Evolutionary conservation across 352 stramenopile genomes (phyloP), one percentile per base, ranked within the genome.

Genomic region (Aphanomyces cochlioides): DNA sequence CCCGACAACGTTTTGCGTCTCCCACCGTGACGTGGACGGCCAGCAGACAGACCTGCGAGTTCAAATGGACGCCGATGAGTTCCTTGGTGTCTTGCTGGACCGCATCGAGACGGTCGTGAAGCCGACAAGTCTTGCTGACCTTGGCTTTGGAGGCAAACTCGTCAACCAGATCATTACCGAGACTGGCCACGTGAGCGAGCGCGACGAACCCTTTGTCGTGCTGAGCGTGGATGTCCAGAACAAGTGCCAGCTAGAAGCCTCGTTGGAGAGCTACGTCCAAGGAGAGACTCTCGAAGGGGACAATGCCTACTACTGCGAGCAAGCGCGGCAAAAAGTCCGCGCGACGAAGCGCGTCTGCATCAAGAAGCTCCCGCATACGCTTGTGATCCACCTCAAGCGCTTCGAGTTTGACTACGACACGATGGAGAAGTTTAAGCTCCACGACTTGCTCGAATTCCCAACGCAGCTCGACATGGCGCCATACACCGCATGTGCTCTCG

Each of bases 391-490:
- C 50, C 72, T 96, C 15, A 95, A 95, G 72, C 83, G 90, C 15
- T 96, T 96, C 56, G 89, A 94, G 47, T 96, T 97, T 45, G 89
- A 97, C 70, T 92, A 94, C 56, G 81, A 94, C 66, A 85, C 85
- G 15, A 92, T 96, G 85, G 83, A 92, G 64, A 95, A 93, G 66
- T 50, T 90, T 38, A 96, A 96, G 58, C 83, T 96, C 66, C 92
- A 97, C 70, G 87, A 96, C 56, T 82, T 78, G 34, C 65, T 95
- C 12, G 84, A 90, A 59, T 95, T 96, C 47, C 93, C 93, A 0
- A 75, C 81, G 38, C 85, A 94, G 47, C 73, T 98, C 37, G 81
- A 98, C 75, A 95, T 98, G 86, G 83, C 78, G 60, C 91, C 89
- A 19, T 98, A 91, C 79, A 97, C 90, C 4, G 90, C 87, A 36